Conservation (phyloP, 208 protist species). For the Naegleria lovaniensis region DNA sequence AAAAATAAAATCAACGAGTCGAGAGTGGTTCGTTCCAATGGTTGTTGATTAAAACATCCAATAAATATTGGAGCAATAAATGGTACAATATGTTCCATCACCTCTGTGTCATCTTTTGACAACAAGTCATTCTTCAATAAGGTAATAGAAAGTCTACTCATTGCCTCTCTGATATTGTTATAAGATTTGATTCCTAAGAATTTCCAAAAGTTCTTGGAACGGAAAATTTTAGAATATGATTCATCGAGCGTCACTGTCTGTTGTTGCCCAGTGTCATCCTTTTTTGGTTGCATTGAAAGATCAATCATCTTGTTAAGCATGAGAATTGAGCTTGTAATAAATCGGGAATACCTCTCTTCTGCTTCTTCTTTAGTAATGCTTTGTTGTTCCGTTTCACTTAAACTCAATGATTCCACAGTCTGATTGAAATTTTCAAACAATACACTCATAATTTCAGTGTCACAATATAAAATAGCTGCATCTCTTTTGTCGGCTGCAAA, state of each 20-base stretch:
- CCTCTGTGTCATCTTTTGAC: background rate
- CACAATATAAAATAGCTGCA: background rate
- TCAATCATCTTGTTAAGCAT: background rate
- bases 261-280: background rate
- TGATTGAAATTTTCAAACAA: background rate
- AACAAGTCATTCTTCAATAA: background rate
- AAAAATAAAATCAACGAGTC: constrained; percentile 3
- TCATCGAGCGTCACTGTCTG: background rate
- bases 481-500: background rate
- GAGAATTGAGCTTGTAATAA: background rate
- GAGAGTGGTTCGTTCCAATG: background rate
- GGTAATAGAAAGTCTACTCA: background rate
- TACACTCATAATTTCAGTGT: background rate
- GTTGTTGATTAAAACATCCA: background rate
- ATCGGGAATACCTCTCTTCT: background rate
- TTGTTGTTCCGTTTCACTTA: background rate
- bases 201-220: background rate
- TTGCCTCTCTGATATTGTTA: background rate
- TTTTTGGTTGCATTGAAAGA: background rate
- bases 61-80: background rate
- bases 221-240: background rate
- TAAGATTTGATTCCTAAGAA: background rate
- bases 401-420: background rate
- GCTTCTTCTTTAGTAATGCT: background rate
- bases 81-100: background rate